Evolutionary conservation across 345 rosid genomes (phyloP), one percentile per base, ranked within the genome.

Genomic region (Boechera stricta): DNA sequence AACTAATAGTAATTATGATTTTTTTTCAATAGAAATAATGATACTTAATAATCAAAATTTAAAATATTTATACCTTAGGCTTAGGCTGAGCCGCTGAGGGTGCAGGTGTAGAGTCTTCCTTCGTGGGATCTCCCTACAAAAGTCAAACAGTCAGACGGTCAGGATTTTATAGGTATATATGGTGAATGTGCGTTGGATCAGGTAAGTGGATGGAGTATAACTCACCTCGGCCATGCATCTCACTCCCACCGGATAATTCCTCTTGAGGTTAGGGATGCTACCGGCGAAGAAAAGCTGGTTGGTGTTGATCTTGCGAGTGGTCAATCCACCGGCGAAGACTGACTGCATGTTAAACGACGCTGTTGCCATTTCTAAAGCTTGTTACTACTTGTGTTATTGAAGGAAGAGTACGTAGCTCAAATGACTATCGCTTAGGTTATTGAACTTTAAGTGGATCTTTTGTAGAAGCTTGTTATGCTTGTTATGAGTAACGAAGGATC

Each of bases 201-300:
- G 10, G 39, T 35, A 24, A 69, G 42, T 5, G 26, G 2, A 61
- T 26, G n/a, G 29, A 48, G 5, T 33, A 38, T n/a, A 32, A 62
- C 11, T 9, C 72, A 84, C 91, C 87, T 82, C 74, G 4, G 86
- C 70, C 85, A 63, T 79, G 83, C 88, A 87, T 29, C 80, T 74
- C 26, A 89, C 86, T 1, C 71, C 64, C 28, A 71, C 28, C 1
- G 78, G 53, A 4, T 18, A 78, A 55, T 47, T 76, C 67, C 82
- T 86, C 42, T 63, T 74, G 13, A 74, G 29, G 49, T 71, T 62
- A 4, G 82, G 69, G 28, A 67, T 33, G 18, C 52, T 57, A 33
- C 69, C 56, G 5, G 80, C 81, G 10, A 67, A 55, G 64, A 42
- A 26, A 38, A 71, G 76, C 39, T 69, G 77, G 70, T 8, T 73